A percentile compares a stretch with the other conserved stretches of the same genome.
These are phyloP conservation scores for Pichia californica DNA, from an alignment of 805 yeast genomes.

Conservation along the genomic window DNA sequence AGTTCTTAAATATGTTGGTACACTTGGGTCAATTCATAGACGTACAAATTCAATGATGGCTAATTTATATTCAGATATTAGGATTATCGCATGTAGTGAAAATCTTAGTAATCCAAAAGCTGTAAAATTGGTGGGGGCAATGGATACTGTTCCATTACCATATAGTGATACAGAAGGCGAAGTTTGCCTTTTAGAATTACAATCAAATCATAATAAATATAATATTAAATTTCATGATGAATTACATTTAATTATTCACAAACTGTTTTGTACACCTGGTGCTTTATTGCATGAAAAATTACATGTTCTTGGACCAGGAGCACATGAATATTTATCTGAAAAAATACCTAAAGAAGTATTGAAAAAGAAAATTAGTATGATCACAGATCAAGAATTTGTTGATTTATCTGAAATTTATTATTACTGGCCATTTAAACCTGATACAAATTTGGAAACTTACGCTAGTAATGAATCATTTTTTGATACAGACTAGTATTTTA, in stretches of 20 bases:
- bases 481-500: neutral
- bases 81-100: conserved; percentile 44
- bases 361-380: conserved; percentile 38
- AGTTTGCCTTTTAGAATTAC: conserved; percentile 27
- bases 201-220: conserved; percentile 25
- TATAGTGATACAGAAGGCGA: conserved; percentile 17
- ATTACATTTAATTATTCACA: conserved; percentile 63
- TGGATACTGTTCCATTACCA: conserved; percentile 22
- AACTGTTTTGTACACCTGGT: conserved; percentile 41
- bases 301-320: conserved; percentile 74
- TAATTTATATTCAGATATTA: conserved; percentile 56
- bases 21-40: conserved; percentile 44
- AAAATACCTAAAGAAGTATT: conserved; percentile 34
- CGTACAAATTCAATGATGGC: conserved; percentile 58
- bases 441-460: conserved; percentile 20
- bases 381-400: conserved; percentile 51
- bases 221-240: conserved; percentile 38
- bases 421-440: conserved; percentile 81
- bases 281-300: conserved; percentile 41
- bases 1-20: conserved; percentile 56
- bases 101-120: conserved; percentile 12
- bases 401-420: conserved; percentile 46
- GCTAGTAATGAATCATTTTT: conserved; percentile 5
- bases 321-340: conserved; percentile 41
- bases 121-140: conserved; percentile 6